Base-by-base conservation (phyloP, 2,329 filamentous ascomycete species). In the Atkinsonella texensis region DNA sequence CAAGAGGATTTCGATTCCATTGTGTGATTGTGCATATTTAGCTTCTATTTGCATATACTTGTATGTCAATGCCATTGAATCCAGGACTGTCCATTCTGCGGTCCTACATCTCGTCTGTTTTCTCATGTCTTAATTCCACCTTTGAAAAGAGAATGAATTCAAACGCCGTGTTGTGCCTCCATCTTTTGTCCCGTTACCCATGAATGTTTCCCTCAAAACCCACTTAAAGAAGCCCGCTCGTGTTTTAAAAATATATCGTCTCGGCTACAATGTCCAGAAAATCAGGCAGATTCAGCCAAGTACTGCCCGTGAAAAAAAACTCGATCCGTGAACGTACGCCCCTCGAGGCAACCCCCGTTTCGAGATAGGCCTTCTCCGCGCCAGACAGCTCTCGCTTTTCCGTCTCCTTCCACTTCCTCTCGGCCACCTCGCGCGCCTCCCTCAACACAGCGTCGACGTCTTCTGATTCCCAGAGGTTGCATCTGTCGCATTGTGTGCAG, bases 401-500 rank as follows among this genome's bases (percentile, higher is more conserved):
- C 47, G 76, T 76, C 58, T 79, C 76, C 52, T 77, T 76, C 86
- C 86, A 91, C 60, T 79, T 77, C 44, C 73, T 73, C 70, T 90
- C 86, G 1, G 85, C 87, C 59, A 84, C 79, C 58, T 82, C 79
- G 43, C 83, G 84, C 0, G 87, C 87, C 53, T 79, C 75, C 47
- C 75, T 75, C 35, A 89, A 75, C 18, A 88, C 80, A 35, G 74
- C 71, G 54, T 89, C 85, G 53, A 76, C 79, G 59, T 89, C 81
- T 63, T 90, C 87, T 51, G 83, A 77, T 68, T 90, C 85, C 70
- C 84, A 86, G 11, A 91, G 74, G 62, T 89, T 89, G 68, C 87
- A 91, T 60, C 81, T 82, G 42, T 84, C 83, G 69, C 93, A 97
- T 65, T 94, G 82, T 1, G 67, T 74, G 65, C 93, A 98, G 13